Percentiles rank a stretch among this genome's conserved stretches.
These are phyloP conservation scores for Aureobasidium sp. DNA, from an alignment of 2,329 filamentous ascomycete genomes.

Conservation along the genomic window DNA sequence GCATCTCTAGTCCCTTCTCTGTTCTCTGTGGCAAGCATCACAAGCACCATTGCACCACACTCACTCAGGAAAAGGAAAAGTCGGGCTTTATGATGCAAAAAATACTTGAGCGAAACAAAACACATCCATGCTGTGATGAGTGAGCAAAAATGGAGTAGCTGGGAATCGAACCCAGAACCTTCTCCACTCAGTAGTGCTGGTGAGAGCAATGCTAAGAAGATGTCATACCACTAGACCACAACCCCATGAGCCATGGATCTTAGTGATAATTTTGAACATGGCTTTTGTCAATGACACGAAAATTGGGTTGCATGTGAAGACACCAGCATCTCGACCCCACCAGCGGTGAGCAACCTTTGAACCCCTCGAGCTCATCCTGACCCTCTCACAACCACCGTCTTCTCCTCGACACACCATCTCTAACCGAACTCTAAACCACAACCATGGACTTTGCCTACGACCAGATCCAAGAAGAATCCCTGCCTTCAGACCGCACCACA, in stretches of 20 bases:
- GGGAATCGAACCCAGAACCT: constrained; percentile 15
- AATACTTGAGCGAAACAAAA: neutral
- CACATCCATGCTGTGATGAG: neutral
- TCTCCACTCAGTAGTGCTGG: constrained; percentile 7
- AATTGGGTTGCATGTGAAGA: constrained; percentile 6
- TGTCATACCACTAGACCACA: constrained; percentile 15
- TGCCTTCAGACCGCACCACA: constrained; percentile 35
- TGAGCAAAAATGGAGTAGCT: constrained; percentile 4
- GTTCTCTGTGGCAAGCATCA: too few species aligned
- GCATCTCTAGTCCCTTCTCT: too few species aligned
- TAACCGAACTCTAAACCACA: too few species aligned
- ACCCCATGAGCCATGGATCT: too few species aligned
- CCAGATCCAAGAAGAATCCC: constrained; percentile 80
- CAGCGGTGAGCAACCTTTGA: neutral
- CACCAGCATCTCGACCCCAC: neutral
- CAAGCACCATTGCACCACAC: too few species aligned
- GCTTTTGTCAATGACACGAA: too few species aligned
- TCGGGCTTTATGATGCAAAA: too few species aligned
- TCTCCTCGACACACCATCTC: neutral
- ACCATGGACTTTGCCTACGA: constrained; percentile 95
- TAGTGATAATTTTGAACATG: too few species aligned
- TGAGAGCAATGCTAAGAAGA: constrained; percentile 11
- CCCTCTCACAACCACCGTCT: neutral
- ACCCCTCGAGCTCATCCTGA: neutral
- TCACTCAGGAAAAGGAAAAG: too few species aligned